phyloP scores from a whole-genome alignment of 1,284 basidiomycete species.

The Ceratobasidium sp. region DNA sequence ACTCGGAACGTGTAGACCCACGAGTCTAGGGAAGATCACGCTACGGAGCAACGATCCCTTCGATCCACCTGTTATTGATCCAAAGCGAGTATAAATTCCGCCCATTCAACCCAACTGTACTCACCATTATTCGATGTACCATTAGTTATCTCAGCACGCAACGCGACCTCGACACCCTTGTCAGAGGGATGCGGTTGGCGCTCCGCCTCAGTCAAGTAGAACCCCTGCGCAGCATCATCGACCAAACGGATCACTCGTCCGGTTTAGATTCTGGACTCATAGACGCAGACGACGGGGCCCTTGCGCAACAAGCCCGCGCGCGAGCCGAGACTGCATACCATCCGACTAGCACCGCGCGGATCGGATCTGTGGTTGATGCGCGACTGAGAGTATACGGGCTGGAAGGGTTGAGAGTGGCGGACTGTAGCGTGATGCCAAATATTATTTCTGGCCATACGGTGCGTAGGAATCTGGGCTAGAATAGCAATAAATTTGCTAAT shows the following conservation, averaged over 20 bases:
- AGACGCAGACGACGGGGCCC: conserved; percentile 48
- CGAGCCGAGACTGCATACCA: conserved; percentile 67
- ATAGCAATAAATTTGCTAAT: conserved; percentile 4
- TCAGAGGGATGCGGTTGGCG: conserved; percentile 42
- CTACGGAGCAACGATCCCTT: conserved; percentile 43
- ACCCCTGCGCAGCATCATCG: conserved; percentile 42
- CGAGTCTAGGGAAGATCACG: conserved; percentile 41
- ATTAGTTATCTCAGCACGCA: conserved; percentile 42
- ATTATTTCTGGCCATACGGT: conserved; percentile 70
- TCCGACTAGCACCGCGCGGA: conserved; percentile 64
- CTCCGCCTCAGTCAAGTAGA: conserved; percentile 41
- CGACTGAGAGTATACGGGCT: conserved; percentile 55
- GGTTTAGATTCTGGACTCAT: conserved; percentile 49
- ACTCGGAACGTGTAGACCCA: conserved; percentile 26
- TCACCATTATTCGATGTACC: neutral
- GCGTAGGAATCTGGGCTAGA: conserved; percentile 47
- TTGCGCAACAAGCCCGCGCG: conserved; percentile 54
- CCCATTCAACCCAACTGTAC: neutral
- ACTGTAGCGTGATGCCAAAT: conserved; percentile 63
- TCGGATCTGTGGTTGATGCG: conserved; percentile 62
- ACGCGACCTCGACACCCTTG: conserved; percentile 43
- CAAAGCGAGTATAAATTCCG: conserved; percentile 33
- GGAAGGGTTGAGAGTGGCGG: conserved; percentile 61
- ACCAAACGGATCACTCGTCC: conserved; percentile 48
- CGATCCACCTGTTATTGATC: conserved; percentile 44